Evolutionary conservation across 345 rosid genomes (phyloP).

Genomic region (Populus simonii): DNA sequence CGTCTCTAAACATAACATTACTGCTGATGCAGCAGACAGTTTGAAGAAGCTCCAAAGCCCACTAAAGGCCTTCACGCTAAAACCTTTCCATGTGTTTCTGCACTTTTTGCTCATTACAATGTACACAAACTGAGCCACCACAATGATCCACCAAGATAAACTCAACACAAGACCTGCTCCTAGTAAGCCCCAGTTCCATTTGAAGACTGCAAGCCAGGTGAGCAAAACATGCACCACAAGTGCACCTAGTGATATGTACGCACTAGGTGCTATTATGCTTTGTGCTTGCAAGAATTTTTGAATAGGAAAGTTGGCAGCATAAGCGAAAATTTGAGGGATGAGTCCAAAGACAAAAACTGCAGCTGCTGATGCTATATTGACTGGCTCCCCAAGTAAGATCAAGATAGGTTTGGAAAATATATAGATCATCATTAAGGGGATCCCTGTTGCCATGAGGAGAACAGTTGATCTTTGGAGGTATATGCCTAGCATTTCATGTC

Average conservation of each 20-base stretch:
- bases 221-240: constrained; percentile 13
- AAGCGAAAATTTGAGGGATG: constrained; percentile 16
- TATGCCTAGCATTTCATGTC: constrained; percentile 58
- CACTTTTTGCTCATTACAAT: constrained; percentile 7
- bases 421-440: constrained; percentile 49
- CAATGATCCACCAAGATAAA: constrained; percentile 24
- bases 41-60: constrained; percentile 19
- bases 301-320: constrained; percentile 59
- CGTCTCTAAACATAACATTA: constrained; percentile 26
- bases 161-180: constrained; percentile 25
- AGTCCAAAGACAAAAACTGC: constrained; percentile 27
- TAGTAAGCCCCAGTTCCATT: constrained; percentile 16
- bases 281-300: constrained; percentile 29
- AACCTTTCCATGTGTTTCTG: constrained; percentile 21
- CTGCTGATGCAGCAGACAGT: constrained; percentile 26
- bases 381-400: constrained; percentile 49
- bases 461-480: constrained; percentile 67
- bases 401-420: constrained; percentile 50
- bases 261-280: constrained; percentile 23
- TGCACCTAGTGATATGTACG: constrained; percentile 16
- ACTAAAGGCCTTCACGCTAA: constrained; percentile 14
- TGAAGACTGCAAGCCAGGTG: constrained; percentile 19
- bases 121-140: constrained; percentile 17
- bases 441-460: constrained; percentile 45
- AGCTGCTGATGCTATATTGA: constrained; percentile 51